phyloP scores from a whole-genome alignment of 345 rosid species.

The Pistacia vera region DNA sequence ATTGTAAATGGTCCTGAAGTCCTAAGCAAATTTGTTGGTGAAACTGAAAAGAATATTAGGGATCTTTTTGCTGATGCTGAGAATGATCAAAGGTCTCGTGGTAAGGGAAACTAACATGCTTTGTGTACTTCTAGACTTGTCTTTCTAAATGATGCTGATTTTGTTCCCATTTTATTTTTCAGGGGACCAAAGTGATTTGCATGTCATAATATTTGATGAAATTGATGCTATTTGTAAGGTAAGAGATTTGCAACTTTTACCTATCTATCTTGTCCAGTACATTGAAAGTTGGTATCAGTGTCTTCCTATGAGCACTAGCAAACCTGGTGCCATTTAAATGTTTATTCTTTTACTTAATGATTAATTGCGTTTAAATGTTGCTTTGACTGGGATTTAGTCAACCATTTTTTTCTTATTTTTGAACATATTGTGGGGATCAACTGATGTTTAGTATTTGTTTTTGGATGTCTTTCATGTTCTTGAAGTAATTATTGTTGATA shows the following conservation, averaged over 20 bases:
- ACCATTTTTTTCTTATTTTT: background rate
- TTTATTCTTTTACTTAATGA: background rate
- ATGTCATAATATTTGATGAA: slow-evolving; percentile 97
- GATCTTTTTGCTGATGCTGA: slow-evolving; percentile 99
- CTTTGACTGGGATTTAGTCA: background rate
- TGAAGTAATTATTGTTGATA: background rate
- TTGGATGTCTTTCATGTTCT: background rate
- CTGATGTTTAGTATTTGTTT: background rate
- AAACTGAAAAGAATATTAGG: slow-evolving; percentile 93
- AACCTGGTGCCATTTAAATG: background rate
- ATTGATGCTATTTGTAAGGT: slow-evolving; percentile 99
- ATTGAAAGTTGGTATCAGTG: background rate
- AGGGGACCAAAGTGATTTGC: slow-evolving; percentile 97
- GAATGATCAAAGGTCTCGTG: slow-evolving; percentile 79
- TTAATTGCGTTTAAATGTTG: background rate
- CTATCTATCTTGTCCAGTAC: slow-evolving; percentile 2
- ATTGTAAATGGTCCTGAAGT: slow-evolving; percentile 98
- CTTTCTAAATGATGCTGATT: slow-evolving; percentile 17
- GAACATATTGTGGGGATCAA: background rate
- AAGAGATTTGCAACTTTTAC: slow-evolving; percentile 22
- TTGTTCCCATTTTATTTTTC: slow-evolving; percentile 32
- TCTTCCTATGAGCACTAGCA: background rate
- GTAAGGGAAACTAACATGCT: slow-evolving; percentile 43
- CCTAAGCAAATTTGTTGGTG: slow-evolving; percentile 97
- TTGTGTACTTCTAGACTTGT: slow-evolving; percentile 19